phyloP scores from a whole-genome alignment of 805 yeast species.

The Starmerella bacillaris region DNA sequence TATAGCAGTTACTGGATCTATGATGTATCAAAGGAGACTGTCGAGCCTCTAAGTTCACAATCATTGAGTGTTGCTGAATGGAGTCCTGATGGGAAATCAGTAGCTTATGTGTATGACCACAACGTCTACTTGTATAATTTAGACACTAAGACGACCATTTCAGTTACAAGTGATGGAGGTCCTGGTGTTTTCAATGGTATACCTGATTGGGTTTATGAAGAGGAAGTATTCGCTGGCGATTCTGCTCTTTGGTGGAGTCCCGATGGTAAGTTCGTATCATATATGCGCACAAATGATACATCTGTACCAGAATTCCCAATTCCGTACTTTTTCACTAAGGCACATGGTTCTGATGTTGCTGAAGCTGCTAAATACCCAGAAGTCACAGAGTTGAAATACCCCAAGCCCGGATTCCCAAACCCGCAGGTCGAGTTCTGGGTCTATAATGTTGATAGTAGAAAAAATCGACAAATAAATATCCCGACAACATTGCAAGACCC shows the following conservation, averaged over 20 bases:
- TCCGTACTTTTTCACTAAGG: slow-evolving; percentile 35
- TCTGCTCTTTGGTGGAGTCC: slow-evolving; percentile 81
- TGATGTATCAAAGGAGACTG: slow-evolving; percentile 27
- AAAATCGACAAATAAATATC: slow-evolving; percentile 9
- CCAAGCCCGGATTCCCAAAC: slow-evolving; percentile 66
- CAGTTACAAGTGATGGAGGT: slow-evolving; percentile 55
- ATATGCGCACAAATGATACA: slow-evolving; percentile 54
- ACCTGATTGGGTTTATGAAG: slow-evolving; percentile 92
- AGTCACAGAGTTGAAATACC: slow-evolving; percentile 47
- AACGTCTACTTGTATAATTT: slow-evolving; percentile 39
- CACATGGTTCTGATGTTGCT: slow-evolving; percentile 26
- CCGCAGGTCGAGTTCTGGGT: slow-evolving; percentile 44
- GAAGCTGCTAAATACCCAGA: slow-evolving; percentile 37
- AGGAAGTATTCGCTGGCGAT: slow-evolving; percentile 60
- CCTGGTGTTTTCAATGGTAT: slow-evolving; percentile 61
- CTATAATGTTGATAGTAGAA: slow-evolving; percentile 25
- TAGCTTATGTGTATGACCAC: slow-evolving; percentile 53
- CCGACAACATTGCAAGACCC: slow-evolving; percentile 20
- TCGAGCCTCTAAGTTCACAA: slow-evolving; percentile 19
- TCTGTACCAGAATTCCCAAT: slow-evolving; percentile 53
- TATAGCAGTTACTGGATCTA: slow-evolving; percentile 42
- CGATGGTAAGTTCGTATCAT: slow-evolving; percentile 43
- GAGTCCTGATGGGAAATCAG: slow-evolving; percentile 50
- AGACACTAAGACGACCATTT: slow-evolving; percentile 21
- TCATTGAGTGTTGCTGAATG: slow-evolving; percentile 42